Base-by-base conservation (phyloP, 495 filamentous ascomycete genomes). In the Penicillium canariense region DNA sequence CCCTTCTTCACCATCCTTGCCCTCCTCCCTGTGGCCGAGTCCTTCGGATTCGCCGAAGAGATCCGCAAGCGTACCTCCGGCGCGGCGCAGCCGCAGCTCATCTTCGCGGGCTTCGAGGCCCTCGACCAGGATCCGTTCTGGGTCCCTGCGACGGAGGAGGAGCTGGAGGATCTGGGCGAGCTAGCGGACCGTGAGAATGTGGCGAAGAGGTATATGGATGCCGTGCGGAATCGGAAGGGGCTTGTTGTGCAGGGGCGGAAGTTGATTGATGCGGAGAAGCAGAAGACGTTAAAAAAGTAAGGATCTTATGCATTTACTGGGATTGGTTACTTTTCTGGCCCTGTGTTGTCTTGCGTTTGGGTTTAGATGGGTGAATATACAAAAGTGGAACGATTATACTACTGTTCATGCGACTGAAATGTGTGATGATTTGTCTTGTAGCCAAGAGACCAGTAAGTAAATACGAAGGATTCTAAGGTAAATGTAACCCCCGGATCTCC, bases 211-310 rank as follows among this genome's bases (percentile, higher is more conserved):
- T 97, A 96, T 76, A 89, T 97, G 86, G 95, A 98, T 72, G 75
- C 79, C 8, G 94, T 98, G 18, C 76, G 94, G 56, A 75, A 67
- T 52, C 74, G 90, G 54, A 98, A 98, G 82, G 94, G 94, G 0
- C 60, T 97, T 75, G 73, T 91, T 63, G 86, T 98, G 12, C 81
- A 84, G 75, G 89, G 88, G 11, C 77, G 83, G 61, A 88, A 87
- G 77, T 76, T 90, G 68, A 89, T 96, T 61, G 86, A 91, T 82
- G 94, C 92, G 20, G 90, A 96, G 84, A 97, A 97, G 84, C 94
- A 97, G 81, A 97, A 96, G 87, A 97, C 90, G 22, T 68, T 98
- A 72, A 98, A 98, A 85, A 82, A 90, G 77, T 97, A 81, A 58
- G 30, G 15, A 6, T 9, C 1, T 32, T 12, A 4, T 10, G 30